phyloP scores from a whole-genome alignment of 495 filamentous ascomycete species.

The Ramalina peruviana region DNA sequence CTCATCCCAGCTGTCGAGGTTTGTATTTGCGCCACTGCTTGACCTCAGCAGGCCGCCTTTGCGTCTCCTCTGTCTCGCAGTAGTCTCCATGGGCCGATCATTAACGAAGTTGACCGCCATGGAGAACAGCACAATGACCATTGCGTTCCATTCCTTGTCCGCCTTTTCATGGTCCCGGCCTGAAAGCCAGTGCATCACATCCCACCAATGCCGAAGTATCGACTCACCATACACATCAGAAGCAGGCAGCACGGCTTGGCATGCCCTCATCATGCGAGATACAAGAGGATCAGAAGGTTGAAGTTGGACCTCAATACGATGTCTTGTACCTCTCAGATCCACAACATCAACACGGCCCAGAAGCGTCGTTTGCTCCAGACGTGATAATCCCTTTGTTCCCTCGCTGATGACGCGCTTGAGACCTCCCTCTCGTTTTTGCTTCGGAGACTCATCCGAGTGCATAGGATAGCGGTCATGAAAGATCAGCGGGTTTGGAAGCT shows the following conservation, averaged over 20 bases:
- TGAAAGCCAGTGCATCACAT: slow-evolving; percentile 54
- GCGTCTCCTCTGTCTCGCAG: slow-evolving; percentile 27
- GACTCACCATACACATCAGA: slow-evolving; percentile 45
- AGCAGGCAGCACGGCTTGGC: slow-evolving; percentile 46
- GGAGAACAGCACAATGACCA: slow-evolving; percentile 56
- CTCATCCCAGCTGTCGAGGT: slow-evolving; percentile 47
- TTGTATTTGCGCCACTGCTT: slow-evolving; percentile 42
- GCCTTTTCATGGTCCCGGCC: slow-evolving; percentile 31
- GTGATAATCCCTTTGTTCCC: slow-evolving; percentile 28
- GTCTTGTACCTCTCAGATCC: slow-evolving; percentile 43
- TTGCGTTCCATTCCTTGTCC: slow-evolving; percentile 65
- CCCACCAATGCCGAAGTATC: slow-evolving; percentile 60
- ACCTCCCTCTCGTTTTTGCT: slow-evolving; percentile 34
- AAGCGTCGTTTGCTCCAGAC: slow-evolving; percentile 29
- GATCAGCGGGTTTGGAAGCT: slow-evolving; percentile 34
- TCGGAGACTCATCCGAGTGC: slow-evolving; percentile 20
- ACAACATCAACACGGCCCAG: slow-evolving; percentile 50
- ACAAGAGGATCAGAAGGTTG: slow-evolving; percentile 49
- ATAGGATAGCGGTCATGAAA: slow-evolving; percentile 31
- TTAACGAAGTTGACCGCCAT: slow-evolving; percentile 40
- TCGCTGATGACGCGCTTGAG: slow-evolving; percentile 38
- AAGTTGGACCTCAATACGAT: slow-evolving; percentile 52
- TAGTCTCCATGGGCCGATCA: slow-evolving; percentile 18
- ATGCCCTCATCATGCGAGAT: slow-evolving; percentile 41
- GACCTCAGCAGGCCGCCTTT: slow-evolving; percentile 42